Base-by-base conservation (phyloP, 331 rosid genomes). In the Cucumis variabilis region DNA sequence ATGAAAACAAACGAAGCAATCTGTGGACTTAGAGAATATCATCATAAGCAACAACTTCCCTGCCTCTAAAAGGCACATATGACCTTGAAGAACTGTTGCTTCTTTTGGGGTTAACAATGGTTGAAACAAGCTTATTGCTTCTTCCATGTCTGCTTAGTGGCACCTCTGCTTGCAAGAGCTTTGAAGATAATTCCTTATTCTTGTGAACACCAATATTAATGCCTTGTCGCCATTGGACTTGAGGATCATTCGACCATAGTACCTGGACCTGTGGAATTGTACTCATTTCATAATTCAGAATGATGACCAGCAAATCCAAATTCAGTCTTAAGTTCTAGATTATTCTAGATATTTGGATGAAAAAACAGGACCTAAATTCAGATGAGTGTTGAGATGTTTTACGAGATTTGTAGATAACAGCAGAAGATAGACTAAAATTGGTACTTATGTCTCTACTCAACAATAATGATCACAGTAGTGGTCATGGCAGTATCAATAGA, bases 201-300 rank as follows among this genome's bases (percentile, higher is more conserved):
- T 90, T 92, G 85, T 85, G 89, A 27, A 87, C 90, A 62, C 93
- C 95, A 33, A 78, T 84, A 21, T 83, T 90, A 88, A 96, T 89
- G 87, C 99, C 99, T 93, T 96, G 93, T 80, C 98, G 92, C 99
- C 99, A 96, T 89, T 93, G 92, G 20, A 94, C 96, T 50, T 91
- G 88, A 77, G 97, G 98, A 86, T 96, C 99, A 0, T 96, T 93
- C 71, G 98, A 97, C 98, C 99, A 96, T 88, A 95, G 44, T 20
- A 96, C 98, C 90, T 94, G 92, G 75, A 95, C 92, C 99, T 95
- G 94, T 88, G 66, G 66, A 58, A 60, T 67, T 53, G 30, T 25
- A 82, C 72, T 60, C 76, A 63, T 63, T 71, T 62, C 37, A 83
- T 50, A 74, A 19, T 48, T 48, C 63, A 85, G 12, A 50, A 85